phyloP scores from a whole-genome alignment of 1,139 yeast species.

The Debaryomyces udenii region DNA sequence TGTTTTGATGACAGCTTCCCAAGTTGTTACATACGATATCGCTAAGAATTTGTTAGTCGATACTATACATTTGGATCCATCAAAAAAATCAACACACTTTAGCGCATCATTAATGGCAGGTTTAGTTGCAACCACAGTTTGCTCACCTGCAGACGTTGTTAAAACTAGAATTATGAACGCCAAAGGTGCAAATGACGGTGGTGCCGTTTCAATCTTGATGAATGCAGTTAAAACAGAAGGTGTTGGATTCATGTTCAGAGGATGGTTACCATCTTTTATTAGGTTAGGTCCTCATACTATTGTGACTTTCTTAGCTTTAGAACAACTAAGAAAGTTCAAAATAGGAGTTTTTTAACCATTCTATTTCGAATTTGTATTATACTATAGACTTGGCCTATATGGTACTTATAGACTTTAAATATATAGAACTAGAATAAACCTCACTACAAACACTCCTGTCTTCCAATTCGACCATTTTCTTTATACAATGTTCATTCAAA shows the following conservation, averaged over 20 bases:
- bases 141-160: conserved; percentile 91
- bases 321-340: conserved; percentile 65
- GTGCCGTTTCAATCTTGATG: conserved; percentile 54
- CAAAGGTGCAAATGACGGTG: conserved; percentile 47
- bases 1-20: conserved; percentile 87
- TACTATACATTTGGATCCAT: conserved; percentile 54
- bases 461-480: neutral
- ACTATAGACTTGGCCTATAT: conserved; percentile 4
- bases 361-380: conserved; percentile 1
- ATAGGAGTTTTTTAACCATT: conserved; percentile 45
- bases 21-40: conserved; percentile 84
- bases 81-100: conserved; percentile 72
- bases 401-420: conserved; percentile 5
- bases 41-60: conserved; percentile 66
- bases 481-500: conserved; percentile 9
- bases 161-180: conserved; percentile 86
- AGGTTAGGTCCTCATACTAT: conserved; percentile 91
- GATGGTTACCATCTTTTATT: conserved; percentile 88
- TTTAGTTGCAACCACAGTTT: conserved; percentile 53
- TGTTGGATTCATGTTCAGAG: conserved; percentile 77
- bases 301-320: conserved; percentile 78
- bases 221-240: conserved; percentile 72
- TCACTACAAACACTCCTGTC: neutral
- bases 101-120: conserved; percentile 26
- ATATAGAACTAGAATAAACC: neutral